Percentiles rank a stretch among this genome's conserved stretches.
These are phyloP conservation scores for Aspergillus tubingensis DNA, from an alignment of 2,329 filamentous ascomycete genomes.

Conservation along the genomic window DNA sequence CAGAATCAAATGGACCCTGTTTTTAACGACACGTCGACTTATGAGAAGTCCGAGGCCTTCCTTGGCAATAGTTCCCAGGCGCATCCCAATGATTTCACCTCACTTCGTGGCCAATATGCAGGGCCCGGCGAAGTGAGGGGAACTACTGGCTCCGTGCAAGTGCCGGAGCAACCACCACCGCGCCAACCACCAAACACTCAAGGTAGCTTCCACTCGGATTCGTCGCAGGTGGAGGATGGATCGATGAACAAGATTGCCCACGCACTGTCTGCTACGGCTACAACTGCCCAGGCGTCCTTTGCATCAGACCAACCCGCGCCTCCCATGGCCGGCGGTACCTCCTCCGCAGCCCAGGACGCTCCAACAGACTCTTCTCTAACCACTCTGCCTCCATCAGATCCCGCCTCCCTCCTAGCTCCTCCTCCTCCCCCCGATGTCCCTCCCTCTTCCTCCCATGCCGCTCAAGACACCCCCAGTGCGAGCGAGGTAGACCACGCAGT, in stretches of 20 bases:
- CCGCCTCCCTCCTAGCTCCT: constrained; percentile 28
- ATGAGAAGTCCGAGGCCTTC: constrained; percentile 47
- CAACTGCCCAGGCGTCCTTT: constrained; percentile 20
- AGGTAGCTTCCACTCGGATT: constrained; percentile 37
- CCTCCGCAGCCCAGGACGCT: constrained; percentile 12
- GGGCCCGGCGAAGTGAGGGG: constrained; percentile 15
- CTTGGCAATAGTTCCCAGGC: constrained; percentile 22
- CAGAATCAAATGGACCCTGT: constrained; percentile 71
- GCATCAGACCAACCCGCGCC: constrained; percentile 22
- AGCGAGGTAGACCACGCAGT: constrained; percentile 34
- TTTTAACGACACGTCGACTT: constrained; percentile 67
- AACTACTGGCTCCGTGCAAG: constrained; percentile 18
- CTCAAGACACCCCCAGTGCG: constrained; percentile 30
- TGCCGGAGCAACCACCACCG: constrained; percentile 20
- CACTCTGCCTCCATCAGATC: constrained; percentile 27
- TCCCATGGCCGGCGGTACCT: constrained; percentile 16
- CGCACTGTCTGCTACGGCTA: constrained; percentile 22
- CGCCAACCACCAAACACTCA: constrained; percentile 19
- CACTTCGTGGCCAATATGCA: constrained; percentile 18
- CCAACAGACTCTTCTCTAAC: constrained; percentile 28
- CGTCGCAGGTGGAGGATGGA: constrained; percentile 26
- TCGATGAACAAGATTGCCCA: constrained; percentile 31
- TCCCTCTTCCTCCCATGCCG: constrained; percentile 28
- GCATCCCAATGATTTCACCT: constrained; percentile 8
- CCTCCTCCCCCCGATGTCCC: constrained; percentile 24